Conservation (phyloP, 1,139 yeast genomes). For the Taphrina deformans region DNA sequence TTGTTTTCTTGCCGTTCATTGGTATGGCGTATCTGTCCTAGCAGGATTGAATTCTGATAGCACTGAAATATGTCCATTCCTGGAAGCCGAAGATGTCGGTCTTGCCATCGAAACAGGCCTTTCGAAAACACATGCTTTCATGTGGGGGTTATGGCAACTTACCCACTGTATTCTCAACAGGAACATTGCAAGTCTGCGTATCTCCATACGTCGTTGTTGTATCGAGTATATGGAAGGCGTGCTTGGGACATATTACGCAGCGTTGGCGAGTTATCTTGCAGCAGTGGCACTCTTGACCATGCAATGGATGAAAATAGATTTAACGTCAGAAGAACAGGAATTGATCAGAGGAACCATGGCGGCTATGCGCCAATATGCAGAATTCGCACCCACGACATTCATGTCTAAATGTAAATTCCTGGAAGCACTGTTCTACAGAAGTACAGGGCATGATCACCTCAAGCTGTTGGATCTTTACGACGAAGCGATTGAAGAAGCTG, state of each 20-base stretch:
- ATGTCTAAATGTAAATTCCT: conserved; percentile 10
- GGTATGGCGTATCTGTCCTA: neutral
- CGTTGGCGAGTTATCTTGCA: neutral
- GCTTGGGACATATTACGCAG: conserved; percentile 8
- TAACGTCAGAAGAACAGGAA: neutral
- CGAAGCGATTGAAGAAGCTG: neutral
- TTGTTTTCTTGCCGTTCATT: conserved; percentile 4
- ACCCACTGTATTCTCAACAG: neutral
- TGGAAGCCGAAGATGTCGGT: neutral
- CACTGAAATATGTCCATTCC: neutral
- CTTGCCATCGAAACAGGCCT: neutral
- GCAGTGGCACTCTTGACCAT: neutral
- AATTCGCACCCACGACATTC: conserved; percentile 7
- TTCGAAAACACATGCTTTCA: conserved; percentile 6
- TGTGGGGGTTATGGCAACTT: conserved; percentile 8
- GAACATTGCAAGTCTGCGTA: neutral
- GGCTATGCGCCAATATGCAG: conserved; percentile 2
- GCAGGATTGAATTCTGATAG: neutral
- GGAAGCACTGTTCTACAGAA: neutral
- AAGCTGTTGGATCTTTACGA: neutral
- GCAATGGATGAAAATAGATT: neutral
- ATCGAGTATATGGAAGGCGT: neutral
- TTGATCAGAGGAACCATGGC: neutral
- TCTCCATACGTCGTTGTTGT: conserved; percentile 1
- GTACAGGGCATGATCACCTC: neutral